Conservation (phyloP, 225 moss, liverwort and hornwort species). For the Sphagnum tenellum region DNA sequence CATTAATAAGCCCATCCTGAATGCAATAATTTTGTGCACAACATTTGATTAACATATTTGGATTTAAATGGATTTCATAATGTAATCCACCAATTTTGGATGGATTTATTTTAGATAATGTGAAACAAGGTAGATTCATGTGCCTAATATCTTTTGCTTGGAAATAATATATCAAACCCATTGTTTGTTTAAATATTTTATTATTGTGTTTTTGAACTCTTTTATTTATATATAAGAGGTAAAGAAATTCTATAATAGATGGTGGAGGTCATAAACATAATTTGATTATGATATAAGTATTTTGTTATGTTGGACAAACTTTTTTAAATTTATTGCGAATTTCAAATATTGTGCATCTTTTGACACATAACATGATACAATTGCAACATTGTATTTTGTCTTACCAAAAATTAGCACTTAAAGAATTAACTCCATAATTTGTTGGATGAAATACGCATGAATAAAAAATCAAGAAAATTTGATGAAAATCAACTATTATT, state of each 20-base stretch:
- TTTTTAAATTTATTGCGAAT: neutral
- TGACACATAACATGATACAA: no score
- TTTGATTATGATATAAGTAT: neutral
- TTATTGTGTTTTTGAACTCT: no score
- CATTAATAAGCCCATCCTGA: no score
- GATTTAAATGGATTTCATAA: no score
- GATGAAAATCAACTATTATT: neutral
- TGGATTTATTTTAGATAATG: no score
- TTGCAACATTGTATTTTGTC: neutral
- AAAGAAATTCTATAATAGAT: conserved; percentile 2
- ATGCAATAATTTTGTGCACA: no score
- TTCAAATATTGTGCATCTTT: neutral
- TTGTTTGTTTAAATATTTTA: no score
- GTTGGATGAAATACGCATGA: neutral
- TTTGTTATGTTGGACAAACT: neutral
- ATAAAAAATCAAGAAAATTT: neutral
- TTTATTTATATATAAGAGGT: conserved; percentile 6
- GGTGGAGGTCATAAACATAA: neutral
- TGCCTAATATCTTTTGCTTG: no score
- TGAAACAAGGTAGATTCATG: no score
- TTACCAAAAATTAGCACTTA: neutral
- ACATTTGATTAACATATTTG: no score
- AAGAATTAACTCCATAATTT: neutral
- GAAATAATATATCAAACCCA: no score
- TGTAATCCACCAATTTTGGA: no score